Base-by-base conservation (phyloP, 306 rosid genomes). In the Potentilla sterilis region DNA sequence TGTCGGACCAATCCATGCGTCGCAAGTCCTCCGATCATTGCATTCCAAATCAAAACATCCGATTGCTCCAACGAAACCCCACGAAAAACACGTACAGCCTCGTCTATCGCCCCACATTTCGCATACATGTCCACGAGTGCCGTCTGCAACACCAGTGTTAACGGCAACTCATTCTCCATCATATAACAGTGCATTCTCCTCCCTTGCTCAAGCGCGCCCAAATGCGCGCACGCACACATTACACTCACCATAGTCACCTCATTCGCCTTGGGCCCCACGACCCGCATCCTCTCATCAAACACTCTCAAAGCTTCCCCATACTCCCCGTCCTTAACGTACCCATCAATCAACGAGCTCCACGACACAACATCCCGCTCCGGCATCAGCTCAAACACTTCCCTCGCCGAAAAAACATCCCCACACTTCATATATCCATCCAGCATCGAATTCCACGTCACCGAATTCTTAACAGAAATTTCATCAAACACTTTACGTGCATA, bases 101-200 rank as follows among this genome's bases (percentile, higher is more conserved):
- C 97, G 35, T 84, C 76, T 80, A 90, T 77, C 15, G 90, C 96
- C 70, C 96, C 96, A 72, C 96, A 92, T 81, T 92, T 92, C 68
- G 93, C 90, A 82, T 92, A 89, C 97, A 89, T 92, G 82, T 92
- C 96, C 73, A 92, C 90, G 5, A 92, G 86, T 58, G 97, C 90
- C 44, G 97, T 92, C 34, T 54, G 90, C 82, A 89, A 80, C 64
- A 78, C 86, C 79, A 89, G n/a, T 34, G 90, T 89, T 35, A 81
- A 28, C 18, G 85, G 90, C 80, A 89, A 80, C 79, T 77, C 69
- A 52, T 84, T 79, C 75, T 89, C 88, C 22, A 76, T 70, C 67
- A 87, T 69, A 74, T 87, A 85, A 65, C 40, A 48, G 80, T 88
- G 92, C 87, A 86, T 85, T 80, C 47, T 51, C 82, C 73, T 86